Conservation (phyloP, 352 stramenopile genomes). For the Phytophthora tubulina region DNA sequence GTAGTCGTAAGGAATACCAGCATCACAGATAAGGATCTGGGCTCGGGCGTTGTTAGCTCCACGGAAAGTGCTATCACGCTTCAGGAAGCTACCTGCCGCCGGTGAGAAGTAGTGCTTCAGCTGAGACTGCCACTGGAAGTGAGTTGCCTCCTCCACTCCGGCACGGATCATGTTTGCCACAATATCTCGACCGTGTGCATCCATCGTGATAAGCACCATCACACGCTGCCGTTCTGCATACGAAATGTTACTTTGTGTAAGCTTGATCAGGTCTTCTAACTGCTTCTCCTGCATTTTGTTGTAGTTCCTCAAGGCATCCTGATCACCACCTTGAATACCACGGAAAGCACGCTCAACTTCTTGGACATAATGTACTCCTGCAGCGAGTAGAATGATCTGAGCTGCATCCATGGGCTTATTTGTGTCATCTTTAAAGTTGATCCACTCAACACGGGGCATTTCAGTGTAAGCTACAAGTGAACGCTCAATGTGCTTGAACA, state of each 20-base stretch:
- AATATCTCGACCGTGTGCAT: constrained; percentile 95
- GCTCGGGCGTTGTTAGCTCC: constrained; percentile 80
- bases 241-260: constrained; percentile 93
- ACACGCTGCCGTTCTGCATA: constrained; percentile 94
- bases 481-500: constrained; percentile 95
- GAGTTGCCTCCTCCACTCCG: constrained; percentile 82
- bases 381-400: constrained; percentile 95
- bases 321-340: constrained; percentile 78
- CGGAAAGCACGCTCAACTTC: constrained; percentile 92
- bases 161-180: constrained; percentile 96
- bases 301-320: constrained; percentile 92
- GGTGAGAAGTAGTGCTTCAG: constrained; percentile 96
- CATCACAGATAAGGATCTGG: constrained; percentile 93
- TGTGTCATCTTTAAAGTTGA: constrained; percentile 94
- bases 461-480: constrained; percentile 93
- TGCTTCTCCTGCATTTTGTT: constrained; percentile 94
- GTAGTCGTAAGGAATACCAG: constrained; percentile 96
- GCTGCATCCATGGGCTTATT: constrained; percentile 93
- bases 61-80: constrained; percentile 91
- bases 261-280: constrained; percentile 94
- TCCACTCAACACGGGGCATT: constrained; percentile 95
- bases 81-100: constrained; percentile 88
- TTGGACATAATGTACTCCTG: constrained; percentile 94
- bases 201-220: constrained; percentile 97
- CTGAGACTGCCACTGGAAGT: constrained; percentile 96